phyloP scores from a whole-genome alignment of 345 rosid genomes.

The Carallia brachiata region DNA sequence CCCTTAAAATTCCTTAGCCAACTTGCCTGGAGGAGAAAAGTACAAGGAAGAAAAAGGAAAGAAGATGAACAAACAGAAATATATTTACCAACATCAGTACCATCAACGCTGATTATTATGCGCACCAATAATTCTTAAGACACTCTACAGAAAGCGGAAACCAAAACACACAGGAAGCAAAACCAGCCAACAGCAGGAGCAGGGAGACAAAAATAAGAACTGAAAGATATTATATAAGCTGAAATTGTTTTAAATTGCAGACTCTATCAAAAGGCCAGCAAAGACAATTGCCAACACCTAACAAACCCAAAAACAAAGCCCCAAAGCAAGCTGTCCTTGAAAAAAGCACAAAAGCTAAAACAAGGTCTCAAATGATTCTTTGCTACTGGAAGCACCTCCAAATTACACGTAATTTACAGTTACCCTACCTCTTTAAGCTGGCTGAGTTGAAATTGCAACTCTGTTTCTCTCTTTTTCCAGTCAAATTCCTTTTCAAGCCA shows the following conservation, averaged over 20 bases:
- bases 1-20: neutral
- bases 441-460: constrained; percentile 39
- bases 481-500: constrained; percentile 49
- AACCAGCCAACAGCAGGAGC: neutral
- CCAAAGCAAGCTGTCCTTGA: neutral
- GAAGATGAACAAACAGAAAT: neutral
- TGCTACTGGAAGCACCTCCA: neutral
- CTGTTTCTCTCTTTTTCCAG: constrained; percentile 52
- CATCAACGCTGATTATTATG: neutral
- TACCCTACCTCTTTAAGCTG: constrained; percentile 48
- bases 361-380: neutral
- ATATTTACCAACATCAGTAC: constrained; percentile 10
- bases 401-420: neutral
- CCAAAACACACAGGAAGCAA: neutral
- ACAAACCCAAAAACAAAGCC: neutral
- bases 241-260: neutral
- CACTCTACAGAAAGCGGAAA: neutral
- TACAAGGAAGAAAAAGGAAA: too few species aligned
- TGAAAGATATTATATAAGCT: neutral
- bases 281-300: neutral
- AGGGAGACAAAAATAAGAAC: neutral
- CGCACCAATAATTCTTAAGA: neutral
- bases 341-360: neutral
- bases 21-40: too few species aligned
- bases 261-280: too few species aligned